Evolutionary conservation across 768 basidiomycete species (phyloP).

Genomic region (Russula sp.): DNA sequence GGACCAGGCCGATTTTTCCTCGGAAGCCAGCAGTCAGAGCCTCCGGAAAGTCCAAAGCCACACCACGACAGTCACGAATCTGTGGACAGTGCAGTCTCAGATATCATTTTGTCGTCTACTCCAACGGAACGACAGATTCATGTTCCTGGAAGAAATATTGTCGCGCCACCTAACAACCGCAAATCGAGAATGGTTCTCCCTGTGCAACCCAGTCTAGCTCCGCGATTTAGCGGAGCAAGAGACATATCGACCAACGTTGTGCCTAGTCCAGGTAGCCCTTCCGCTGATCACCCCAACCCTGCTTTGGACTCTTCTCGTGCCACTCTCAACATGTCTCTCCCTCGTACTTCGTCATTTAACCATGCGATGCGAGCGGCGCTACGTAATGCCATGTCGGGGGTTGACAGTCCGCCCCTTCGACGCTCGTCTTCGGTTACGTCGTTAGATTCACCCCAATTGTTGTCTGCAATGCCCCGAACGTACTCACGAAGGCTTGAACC

Average conservation of each 20-base stretch:
- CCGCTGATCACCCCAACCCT: neutral
- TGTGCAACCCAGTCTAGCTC: neutral
- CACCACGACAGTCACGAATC: neutral
- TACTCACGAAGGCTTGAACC: neutral
- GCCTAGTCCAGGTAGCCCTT: neutral
- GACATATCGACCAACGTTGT: neutral
- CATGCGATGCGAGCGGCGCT: constrained; percentile 13
- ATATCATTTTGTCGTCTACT: neutral
- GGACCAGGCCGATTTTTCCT: constrained; percentile 10
- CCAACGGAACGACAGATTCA: neutral
- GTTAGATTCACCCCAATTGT: neutral
- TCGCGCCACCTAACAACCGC: neutral
- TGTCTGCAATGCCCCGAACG: neutral
- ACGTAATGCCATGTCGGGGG: constrained; percentile 4
- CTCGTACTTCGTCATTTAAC: constrained; percentile 12
- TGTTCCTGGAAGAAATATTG: neutral
- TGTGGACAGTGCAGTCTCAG: constrained; percentile 1
- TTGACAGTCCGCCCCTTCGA: neutral
- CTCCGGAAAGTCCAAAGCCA: constrained; percentile 1
- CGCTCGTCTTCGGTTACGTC: neutral
- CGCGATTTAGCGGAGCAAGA: neutral
- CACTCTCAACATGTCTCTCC: neutral
- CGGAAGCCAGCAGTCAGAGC: constrained; percentile 13
- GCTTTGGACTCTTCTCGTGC: neutral
- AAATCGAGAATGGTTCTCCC: neutral